phyloP scores from a whole-genome alignment of 2,329 filamentous ascomycete genomes.

The Penicillium sp. region DNA sequence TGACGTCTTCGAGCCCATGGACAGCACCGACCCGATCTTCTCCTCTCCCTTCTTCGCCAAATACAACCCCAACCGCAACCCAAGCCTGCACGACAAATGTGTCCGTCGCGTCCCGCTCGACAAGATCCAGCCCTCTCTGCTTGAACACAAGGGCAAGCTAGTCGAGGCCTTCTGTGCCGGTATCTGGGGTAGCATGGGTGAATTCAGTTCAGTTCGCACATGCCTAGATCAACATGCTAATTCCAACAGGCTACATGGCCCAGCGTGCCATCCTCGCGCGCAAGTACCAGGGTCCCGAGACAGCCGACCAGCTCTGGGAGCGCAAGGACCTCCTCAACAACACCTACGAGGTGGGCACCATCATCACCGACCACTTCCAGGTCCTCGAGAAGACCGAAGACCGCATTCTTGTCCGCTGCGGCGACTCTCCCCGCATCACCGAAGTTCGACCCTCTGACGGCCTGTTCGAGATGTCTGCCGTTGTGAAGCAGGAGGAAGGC shows the following conservation, averaged over 20 bases:
- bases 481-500: constrained; percentile 54
- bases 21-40: constrained; percentile 59
- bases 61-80: constrained; percentile 60
- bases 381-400: constrained; percentile 60
- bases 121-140: constrained; percentile 60
- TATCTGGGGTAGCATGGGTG: constrained; percentile 62
- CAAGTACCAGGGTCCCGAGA: constrained; percentile 55
- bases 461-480: constrained; percentile 60
- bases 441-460: constrained; percentile 58
- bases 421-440: constrained; percentile 57
- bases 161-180: constrained; percentile 63
- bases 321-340: constrained; percentile 51
- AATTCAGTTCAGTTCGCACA: too few relatives aligned
- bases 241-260: constrained; percentile 39
- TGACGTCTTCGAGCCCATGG: constrained; percentile 54
- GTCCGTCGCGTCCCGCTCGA: constrained; percentile 58
- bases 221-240: background rate
- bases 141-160: constrained; percentile 57
- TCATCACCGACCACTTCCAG: constrained; percentile 67
- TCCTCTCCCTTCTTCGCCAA: constrained; percentile 52
- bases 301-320: constrained; percentile 58
- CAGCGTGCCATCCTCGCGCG: constrained; percentile 56
- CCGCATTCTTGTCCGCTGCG: constrained; percentile 60
- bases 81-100: constrained; percentile 60
- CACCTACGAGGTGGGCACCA: constrained; percentile 58